Evolutionary conservation across 164 flowering plant species (phyloP).

Genomic region (Stephania yunnanensis): DNA sequence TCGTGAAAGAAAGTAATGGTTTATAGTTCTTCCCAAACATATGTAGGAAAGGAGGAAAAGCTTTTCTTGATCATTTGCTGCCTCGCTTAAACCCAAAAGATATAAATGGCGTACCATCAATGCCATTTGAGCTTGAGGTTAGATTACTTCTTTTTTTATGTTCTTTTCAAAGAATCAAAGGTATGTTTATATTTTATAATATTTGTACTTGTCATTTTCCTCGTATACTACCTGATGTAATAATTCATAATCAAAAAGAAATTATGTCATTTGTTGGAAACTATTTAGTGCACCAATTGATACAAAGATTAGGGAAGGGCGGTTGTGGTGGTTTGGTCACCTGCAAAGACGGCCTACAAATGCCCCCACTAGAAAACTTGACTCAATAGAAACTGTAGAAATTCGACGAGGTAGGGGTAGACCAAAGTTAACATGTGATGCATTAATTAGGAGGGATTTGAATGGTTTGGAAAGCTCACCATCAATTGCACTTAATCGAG

Average conservation of each 20-base stretch:
- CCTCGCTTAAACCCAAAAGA: slow-evolving; percentile 81
- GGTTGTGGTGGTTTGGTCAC: too few species aligned
- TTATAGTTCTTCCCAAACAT: not conserved
- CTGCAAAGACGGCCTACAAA: too few species aligned
- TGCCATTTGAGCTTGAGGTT: slow-evolving; percentile 98
- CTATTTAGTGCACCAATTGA: too few species aligned
- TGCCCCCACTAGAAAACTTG: too few species aligned
- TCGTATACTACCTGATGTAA: not conserved
- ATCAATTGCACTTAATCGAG: too few species aligned
- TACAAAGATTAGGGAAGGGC: too few species aligned
- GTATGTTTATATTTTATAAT: not conserved
- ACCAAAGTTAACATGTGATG: too few species aligned
- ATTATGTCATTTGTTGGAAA: not conserved
- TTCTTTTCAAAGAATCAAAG: not conserved
- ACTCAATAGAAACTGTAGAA: too few species aligned
- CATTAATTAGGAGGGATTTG: too few species aligned
- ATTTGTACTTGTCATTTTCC: not conserved
- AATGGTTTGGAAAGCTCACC: too few species aligned
- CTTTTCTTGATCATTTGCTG: slow-evolving; percentile 72
- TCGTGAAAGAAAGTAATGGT: not conserved
- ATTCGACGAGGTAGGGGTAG: too few species aligned
- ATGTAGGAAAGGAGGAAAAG: slow-evolving; percentile 76
- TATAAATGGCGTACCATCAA: slow-evolving; percentile 61
- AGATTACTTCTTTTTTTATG: slow-evolving; percentile 12
- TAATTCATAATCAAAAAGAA: not conserved